phyloP scores from a whole-genome alignment of 2,329 filamentous ascomycete species.

The Rutstroemia sp. region DNA sequence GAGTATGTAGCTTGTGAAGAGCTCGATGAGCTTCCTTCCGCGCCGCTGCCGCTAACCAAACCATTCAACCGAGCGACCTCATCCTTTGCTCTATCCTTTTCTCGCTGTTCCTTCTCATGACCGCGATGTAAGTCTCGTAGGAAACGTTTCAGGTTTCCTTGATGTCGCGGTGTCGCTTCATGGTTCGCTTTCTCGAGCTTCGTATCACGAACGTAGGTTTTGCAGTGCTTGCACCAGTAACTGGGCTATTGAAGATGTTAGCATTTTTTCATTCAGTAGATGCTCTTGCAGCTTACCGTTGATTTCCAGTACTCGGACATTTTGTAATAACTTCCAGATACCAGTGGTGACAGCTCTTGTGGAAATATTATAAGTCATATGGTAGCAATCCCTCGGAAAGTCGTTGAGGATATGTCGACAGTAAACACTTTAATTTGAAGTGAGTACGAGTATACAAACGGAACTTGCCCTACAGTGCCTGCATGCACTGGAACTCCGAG shows the following conservation, averaged over 20 bases:
- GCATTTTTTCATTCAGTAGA: background rate
- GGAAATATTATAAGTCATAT: no score
- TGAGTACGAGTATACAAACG: background rate
- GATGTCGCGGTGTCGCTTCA: conserved; percentile 78
- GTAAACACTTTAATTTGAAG: no score
- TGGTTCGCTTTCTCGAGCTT: conserved; percentile 84
- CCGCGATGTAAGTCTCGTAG: conserved; percentile 80
- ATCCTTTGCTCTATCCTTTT: conserved; percentile 73
- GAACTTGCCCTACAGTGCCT: no score
- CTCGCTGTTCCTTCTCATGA: conserved; percentile 72
- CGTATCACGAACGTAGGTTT: conserved; percentile 83
- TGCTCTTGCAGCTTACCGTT: conserved; percentile 44
- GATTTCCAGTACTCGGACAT: conserved; percentile 99
- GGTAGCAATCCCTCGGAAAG: no score
- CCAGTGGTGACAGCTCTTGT: no score
- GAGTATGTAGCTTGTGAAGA: conserved; percentile 21
- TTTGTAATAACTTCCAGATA: conserved; percentile 7
- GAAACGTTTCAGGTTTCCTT: conserved; percentile 79
- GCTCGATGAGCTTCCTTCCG: conserved; percentile 19
- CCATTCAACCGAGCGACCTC: conserved; percentile 85
- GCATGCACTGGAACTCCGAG: background rate
- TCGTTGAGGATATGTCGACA: no score
- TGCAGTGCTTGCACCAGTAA: conserved; percentile 98
- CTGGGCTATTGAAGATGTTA: conserved; percentile 49
- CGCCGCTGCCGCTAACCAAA: conserved; percentile 46